phyloP scores from a whole-genome alignment of 2,329 filamentous ascomycete genomes.

The Botryosphaeria agaves region DNA sequence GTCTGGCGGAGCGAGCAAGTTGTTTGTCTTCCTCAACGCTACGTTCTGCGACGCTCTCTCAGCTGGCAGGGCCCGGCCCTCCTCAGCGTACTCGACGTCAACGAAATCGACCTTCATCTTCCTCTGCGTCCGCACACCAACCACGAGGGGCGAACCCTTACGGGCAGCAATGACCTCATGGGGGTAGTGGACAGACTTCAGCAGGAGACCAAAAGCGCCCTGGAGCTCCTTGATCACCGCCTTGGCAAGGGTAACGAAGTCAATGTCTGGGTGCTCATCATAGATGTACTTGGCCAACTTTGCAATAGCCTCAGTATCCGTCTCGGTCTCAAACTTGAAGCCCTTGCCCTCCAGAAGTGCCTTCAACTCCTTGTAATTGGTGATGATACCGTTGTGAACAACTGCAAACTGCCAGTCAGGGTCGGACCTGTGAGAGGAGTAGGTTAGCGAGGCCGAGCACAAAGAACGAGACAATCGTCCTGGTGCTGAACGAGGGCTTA shows the following conservation, averaged over 20 bases:
- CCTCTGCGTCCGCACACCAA: conserved; percentile 90
- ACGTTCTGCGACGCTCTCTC: conserved; percentile 94
- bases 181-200: conserved; percentile 98
- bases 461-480: no score
- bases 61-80: conserved; percentile 66
- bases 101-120: conserved; percentile 99
- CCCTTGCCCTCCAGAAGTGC: conserved; percentile 84
- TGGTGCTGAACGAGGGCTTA: conserved; percentile 23
- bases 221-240: conserved; percentile 96
- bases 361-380: conserved; percentile 99
- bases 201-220: conserved; percentile 88
- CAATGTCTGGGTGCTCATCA: conserved; percentile 82
- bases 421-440: conserved; percentile 75
- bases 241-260: conserved; percentile 94
- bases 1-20: conserved; percentile 72
- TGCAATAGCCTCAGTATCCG: conserved; percentile 97
- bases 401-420: conserved; percentile 90
- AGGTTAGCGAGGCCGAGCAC: no score
- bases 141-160: conserved; percentile 94
- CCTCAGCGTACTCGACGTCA: conserved; percentile 91
- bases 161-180: conserved; percentile 95
- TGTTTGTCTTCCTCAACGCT: conserved; percentile 57
- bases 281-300: conserved; percentile 98
- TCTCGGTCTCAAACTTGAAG: conserved; percentile 98
- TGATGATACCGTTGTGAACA: conserved; percentile 99